These are phyloP conservation scores for Paramecium caudatum DNA, from an alignment of 73 alveolate species.

Conservation along the genomic window DNA sequence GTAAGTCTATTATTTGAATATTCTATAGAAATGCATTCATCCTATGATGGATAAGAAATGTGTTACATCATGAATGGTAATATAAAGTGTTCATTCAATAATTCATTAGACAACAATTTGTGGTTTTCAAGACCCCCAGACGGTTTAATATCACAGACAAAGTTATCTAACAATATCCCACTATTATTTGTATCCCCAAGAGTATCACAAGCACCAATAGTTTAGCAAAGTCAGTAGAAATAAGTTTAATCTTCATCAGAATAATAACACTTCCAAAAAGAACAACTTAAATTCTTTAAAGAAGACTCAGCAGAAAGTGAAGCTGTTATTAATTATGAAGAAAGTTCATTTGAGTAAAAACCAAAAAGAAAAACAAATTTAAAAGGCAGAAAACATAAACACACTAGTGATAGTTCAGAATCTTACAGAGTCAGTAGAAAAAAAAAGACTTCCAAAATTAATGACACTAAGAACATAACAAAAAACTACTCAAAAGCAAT, in stretches of 20 bases:
- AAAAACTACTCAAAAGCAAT: slow-evolving; percentile 77
- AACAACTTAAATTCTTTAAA: slow-evolving; percentile 6
- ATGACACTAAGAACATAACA: slow-evolving; percentile 75
- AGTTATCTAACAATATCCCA: neutral
- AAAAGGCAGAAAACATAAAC: neutral
- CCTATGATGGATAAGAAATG: slow-evolving; percentile 52
- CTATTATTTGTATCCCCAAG: neutral
- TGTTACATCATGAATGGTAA: neutral
- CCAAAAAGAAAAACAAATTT: neutral
- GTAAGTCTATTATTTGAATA: neutral
- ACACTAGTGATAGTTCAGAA: slow-evolving; percentile 57
- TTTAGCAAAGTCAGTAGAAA: neutral
- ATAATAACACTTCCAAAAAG: slow-evolving; percentile 7
- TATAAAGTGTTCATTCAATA: neutral
- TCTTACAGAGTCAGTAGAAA: slow-evolving; percentile 37
- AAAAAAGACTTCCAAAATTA: slow-evolving; percentile 49
- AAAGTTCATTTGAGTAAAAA: neutral
- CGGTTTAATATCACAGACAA: neutral
- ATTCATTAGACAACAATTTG: slow-evolving; percentile 34
- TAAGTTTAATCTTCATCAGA: neutral
- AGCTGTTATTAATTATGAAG: neutral
- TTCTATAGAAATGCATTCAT: neutral
- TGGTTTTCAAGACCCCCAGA: slow-evolving; percentile 21
- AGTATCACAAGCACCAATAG: neutral
- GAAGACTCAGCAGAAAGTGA: slow-evolving; percentile 37